These are phyloP conservation scores for Amoebophrya sp. DNA, from an alignment of 169 alveolate genomes.

Conservation along the genomic window DNA sequence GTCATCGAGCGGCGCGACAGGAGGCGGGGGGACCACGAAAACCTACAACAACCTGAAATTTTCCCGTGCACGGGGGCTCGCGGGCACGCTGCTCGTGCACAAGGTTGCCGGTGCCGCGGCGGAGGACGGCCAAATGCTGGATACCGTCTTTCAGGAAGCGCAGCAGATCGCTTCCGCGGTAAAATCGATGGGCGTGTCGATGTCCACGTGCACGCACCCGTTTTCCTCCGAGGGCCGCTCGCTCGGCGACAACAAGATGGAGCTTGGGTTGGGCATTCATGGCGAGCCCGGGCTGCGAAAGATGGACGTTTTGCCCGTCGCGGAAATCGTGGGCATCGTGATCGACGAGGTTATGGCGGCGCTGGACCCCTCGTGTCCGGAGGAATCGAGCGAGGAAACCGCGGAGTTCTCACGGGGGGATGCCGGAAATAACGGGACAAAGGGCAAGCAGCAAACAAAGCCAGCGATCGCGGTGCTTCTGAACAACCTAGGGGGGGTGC, in stretches of 20 bases:
- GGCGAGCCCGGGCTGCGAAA: neutral
- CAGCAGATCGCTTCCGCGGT: neutral
- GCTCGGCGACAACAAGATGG: neutral
- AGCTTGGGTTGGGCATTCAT: neutral
- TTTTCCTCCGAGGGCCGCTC: neutral
- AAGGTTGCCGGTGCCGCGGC: constrained; percentile 45
- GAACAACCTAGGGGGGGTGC: neutral
- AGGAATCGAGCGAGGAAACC: neutral
- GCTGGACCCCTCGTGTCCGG: neutral
- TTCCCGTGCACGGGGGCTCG: constrained; percentile 34
- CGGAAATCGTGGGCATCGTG: neutral
- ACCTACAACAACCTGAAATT: too few species aligned
- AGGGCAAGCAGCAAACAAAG: neutral
- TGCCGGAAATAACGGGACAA: neutral
- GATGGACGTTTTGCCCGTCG: neutral
- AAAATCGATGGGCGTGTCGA: neutral
- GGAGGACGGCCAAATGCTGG: constrained; percentile 15
- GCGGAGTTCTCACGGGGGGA: neutral
- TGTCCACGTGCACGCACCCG: neutral
- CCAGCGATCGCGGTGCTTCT: neutral
- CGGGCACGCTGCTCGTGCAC: constrained; percentile 43
- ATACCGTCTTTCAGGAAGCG: neutral
- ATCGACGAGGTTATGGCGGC: neutral
- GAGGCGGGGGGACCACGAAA: too few species aligned
- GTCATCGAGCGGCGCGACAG: too few species aligned